These are phyloP conservation scores for Blastobotrys robertii DNA, from an alignment of 805 yeast species.

Conservation along the genomic window DNA sequence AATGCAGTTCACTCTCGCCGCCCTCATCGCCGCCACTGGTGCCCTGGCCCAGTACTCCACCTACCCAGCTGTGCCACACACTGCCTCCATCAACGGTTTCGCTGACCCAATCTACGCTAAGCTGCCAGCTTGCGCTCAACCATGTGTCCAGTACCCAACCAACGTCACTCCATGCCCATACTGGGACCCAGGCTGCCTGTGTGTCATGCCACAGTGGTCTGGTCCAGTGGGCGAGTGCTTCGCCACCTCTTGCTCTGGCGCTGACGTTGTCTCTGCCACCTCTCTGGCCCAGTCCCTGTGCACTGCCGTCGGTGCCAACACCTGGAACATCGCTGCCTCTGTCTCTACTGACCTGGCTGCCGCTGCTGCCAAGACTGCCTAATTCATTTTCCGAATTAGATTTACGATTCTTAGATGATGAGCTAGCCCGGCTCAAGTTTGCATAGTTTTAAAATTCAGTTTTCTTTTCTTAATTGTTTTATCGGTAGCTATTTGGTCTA, in stretches of 20 bases:
- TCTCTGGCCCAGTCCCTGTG: constrained; percentile 36
- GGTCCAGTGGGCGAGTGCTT: constrained; percentile 36
- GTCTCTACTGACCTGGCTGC: constrained; percentile 24
- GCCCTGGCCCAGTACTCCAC: constrained; percentile 25
- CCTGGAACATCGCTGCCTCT: constrained; percentile 39
- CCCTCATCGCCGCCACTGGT: constrained; percentile 6
- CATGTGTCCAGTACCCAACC: constrained; percentile 19
- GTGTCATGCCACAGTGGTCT: constrained; percentile 40
- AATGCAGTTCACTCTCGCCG: constrained; percentile 1
- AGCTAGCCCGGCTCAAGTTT: no score
- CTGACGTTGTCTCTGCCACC: constrained; percentile 32
- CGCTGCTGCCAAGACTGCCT: constrained; percentile 21
- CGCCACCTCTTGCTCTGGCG: constrained; percentile 31
- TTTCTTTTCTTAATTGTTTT: no score
- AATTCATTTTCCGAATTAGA: no score
- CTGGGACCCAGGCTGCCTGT: constrained; percentile 44
- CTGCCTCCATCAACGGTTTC: constrained; percentile 39
- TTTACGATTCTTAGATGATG: no score
- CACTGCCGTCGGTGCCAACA: constrained; percentile 31
- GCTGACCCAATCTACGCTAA: constrained; percentile 34
- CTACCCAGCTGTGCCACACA: constrained; percentile 37
- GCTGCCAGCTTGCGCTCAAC: constrained; percentile 38
- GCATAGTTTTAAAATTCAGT: no score
- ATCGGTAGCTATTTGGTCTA: no score
- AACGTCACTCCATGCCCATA: constrained; percentile 40